These are phyloP conservation scores for Entonaema liquescens DNA, from an alignment of 495 filamentous ascomycete genomes.

Conservation along the genomic window DNA sequence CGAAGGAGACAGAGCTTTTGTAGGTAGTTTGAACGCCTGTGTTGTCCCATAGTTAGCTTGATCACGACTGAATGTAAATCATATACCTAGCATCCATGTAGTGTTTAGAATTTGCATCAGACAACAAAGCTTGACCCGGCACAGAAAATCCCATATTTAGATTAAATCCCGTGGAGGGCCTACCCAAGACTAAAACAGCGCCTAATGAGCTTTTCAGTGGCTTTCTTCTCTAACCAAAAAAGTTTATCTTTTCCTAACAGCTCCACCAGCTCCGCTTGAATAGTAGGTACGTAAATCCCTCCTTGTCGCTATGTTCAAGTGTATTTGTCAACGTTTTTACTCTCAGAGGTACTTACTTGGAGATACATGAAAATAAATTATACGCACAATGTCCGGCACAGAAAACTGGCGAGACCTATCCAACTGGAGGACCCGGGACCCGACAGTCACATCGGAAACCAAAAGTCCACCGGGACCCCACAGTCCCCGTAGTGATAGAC, in stretches of 20 bases:
- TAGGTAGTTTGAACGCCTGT: no score
- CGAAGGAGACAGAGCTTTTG: no score
- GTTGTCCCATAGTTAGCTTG: no score
- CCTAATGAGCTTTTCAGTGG: no score
- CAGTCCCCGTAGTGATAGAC: not conserved
- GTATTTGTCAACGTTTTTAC: no score
- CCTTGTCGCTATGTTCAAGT: no score
- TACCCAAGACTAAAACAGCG: not conserved
- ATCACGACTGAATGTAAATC: no score
- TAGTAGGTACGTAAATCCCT: not conserved
- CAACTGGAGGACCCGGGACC: constrained; percentile 20
- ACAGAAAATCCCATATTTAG: not conserved
- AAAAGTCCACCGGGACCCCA: not conserved
- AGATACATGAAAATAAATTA: no score
- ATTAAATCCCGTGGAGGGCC: not conserved
- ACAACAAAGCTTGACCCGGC: not conserved
- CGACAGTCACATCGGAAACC: not conserved
- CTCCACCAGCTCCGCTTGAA: not conserved
- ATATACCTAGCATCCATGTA: no score
- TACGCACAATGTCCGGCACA: constrained; percentile 4
- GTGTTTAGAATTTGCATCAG: not conserved
- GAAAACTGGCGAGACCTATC: constrained; percentile 21
- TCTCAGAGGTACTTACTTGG: no score
- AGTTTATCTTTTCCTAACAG: not conserved
- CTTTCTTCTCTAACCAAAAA: not conserved